Conservation (phyloP, 108 stramenopile species). For the Conticribra weissflogii region DNA sequence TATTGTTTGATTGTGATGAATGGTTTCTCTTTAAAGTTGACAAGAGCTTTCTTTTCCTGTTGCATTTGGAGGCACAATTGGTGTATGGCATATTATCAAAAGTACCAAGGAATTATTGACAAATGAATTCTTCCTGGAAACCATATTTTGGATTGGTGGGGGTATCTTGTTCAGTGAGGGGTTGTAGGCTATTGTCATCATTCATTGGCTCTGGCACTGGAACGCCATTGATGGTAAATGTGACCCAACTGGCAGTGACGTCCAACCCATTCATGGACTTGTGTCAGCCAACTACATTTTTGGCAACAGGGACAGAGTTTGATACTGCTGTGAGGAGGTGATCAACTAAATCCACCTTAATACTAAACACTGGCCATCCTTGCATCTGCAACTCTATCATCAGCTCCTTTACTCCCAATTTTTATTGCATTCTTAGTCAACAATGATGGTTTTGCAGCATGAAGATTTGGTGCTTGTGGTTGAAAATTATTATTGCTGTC, state of each 20-base stretch:
- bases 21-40: no score
- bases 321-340: background rate
- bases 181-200: slow-evolving; percentile 13
- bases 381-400: slow-evolving; percentile 16
- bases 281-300: background rate
- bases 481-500: no score
- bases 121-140: slow-evolving; percentile 3
- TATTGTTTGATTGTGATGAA: background rate
- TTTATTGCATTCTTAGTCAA: no score
- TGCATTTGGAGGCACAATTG: background rate
- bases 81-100: slow-evolving; percentile 15
- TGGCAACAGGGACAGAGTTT: slow-evolving; percentile 6
- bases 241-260: slow-evolving; percentile 16
- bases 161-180: slow-evolving; percentile 20
- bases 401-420: no score
- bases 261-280: slow-evolving; percentile 17
- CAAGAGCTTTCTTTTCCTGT: slow-evolving; percentile 5
- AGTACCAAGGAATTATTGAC: slow-evolving; percentile 13
- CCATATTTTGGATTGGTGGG: slow-evolving; percentile 6
- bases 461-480: no score
- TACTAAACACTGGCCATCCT: background rate
- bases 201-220: slow-evolving; percentile 24
- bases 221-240: background rate
- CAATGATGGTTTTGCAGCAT: no score
- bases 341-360: background rate